Percentiles rank a stretch among this genome's conserved stretches.
These are phyloP conservation scores for Umbelopsis sp. DNA, from an alignment of 192 early-diverging fungal species.

Conservation along the genomic window DNA sequence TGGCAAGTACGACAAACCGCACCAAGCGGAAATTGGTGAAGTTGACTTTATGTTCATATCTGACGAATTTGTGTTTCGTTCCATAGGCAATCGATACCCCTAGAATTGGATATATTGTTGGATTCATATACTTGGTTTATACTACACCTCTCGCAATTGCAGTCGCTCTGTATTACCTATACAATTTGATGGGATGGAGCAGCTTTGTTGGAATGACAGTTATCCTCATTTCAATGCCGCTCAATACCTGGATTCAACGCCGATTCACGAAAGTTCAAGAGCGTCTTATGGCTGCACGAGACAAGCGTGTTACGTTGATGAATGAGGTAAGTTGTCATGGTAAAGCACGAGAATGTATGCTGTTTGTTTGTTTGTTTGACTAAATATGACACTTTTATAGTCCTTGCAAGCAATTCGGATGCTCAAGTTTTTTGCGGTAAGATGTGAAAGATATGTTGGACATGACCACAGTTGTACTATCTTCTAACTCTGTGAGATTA, in stretches of 20 bases:
- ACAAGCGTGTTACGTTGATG: constrained; percentile 76
- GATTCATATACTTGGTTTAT: constrained; percentile 59
- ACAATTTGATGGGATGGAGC: constrained; percentile 76
- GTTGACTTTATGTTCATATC: too few relatives aligned
- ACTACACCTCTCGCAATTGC: constrained; percentile 71
- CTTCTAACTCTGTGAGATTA: background rate
- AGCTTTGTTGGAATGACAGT: constrained; percentile 79
- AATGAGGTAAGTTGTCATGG: constrained; percentile 57
- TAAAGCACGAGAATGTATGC: background rate
- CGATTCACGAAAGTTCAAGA: constrained; percentile 56
- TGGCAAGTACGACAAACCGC: constrained; percentile 53
- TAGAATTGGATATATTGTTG: constrained; percentile 14
- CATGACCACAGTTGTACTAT: background rate
- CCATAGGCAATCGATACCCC: constrained; percentile 6
- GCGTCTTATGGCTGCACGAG: constrained; percentile 59
- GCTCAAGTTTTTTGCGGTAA: constrained; percentile 79
- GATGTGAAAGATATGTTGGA: background rate
- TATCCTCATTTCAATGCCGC: constrained; percentile 64
- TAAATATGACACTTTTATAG: background rate
- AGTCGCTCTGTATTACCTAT: constrained; percentile 69
- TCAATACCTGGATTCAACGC: constrained; percentile 55
- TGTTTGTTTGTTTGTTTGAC: background rate
- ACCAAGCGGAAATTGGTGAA: too few relatives aligned
- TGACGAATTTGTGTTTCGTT: background rate
- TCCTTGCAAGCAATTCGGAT: constrained; percentile 71